These are phyloP conservation scores for Mariannaea sp. DNA, from an alignment of 2,329 filamentous ascomycete genomes.

Conservation along the genomic window DNA sequence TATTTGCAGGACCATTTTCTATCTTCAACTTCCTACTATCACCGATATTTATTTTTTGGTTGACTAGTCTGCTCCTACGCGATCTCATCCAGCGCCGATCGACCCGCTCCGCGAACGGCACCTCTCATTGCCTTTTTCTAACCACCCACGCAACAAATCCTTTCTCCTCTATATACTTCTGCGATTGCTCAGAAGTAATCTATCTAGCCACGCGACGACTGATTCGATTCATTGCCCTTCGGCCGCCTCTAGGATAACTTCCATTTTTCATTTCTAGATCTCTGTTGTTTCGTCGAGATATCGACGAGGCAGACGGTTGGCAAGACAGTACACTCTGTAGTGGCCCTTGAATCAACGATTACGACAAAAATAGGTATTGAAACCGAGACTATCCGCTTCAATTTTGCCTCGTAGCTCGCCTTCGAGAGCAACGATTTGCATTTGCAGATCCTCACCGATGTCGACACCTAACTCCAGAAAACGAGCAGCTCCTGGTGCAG, in stretches of 20 bases:
- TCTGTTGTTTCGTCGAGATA: conserved; percentile 13
- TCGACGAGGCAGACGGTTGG: conserved; percentile 14
- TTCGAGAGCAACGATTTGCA: conserved; percentile 18
- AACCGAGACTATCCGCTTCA: conserved; percentile 17
- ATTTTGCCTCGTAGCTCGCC: conserved; percentile 15
- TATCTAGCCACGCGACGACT: background rate
- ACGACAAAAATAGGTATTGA: conserved; percentile 29
- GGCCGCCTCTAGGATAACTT: background rate
- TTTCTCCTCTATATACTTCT: background rate
- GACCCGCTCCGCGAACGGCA: background rate
- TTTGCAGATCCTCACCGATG: conserved; percentile 41
- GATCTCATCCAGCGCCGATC: background rate
- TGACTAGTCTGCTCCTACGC: background rate
- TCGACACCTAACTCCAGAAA: conserved; percentile 65
- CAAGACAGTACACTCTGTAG: conserved; percentile 13
- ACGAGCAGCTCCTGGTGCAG: conserved; percentile 72
- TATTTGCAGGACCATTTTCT: background rate
- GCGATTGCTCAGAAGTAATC: background rate
- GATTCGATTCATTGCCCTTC: background rate
- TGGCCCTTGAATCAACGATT: conserved; percentile 18
- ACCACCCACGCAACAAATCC: background rate
- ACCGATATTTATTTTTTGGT: background rate
- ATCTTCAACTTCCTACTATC: background rate
- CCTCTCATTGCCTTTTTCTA: conserved; percentile 1
- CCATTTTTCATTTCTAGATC: conserved; percentile 7